Evolutionary conservation across 2,329 filamentous ascomycete genomes (phyloP).

Genomic region (Ophiocordyceps robertsii): DNA sequence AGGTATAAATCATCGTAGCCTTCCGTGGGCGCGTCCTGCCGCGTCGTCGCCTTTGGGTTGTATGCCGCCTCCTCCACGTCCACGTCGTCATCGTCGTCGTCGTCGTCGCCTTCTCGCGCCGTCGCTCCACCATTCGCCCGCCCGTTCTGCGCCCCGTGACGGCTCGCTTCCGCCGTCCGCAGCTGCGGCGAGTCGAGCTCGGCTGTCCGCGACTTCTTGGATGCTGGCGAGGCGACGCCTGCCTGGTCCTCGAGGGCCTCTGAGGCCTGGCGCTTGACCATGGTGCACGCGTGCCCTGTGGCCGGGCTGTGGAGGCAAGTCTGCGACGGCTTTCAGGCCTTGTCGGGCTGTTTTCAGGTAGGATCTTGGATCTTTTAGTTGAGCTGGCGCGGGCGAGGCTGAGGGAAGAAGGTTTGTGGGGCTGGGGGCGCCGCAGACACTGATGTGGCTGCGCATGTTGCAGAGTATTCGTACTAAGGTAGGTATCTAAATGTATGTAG

Average conservation of each 20-base stretch:
- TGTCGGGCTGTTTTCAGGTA: background rate
- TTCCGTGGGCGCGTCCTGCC: slow-evolving; percentile 67
- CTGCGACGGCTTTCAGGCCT: background rate
- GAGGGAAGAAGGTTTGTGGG: too few relatives aligned
- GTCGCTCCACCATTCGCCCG: slow-evolving; percentile 7
- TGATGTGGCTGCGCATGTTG: too few relatives aligned
- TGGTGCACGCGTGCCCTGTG: slow-evolving; percentile 4
- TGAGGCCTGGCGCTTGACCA: slow-evolving; percentile 45
- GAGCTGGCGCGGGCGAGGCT: too few relatives aligned
- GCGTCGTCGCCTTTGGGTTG: slow-evolving; percentile 31
- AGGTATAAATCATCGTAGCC: slow-evolving; percentile 95
- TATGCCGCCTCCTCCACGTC: slow-evolving; percentile 27
- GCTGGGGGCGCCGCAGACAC: too few relatives aligned
- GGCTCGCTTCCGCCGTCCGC: background rate
- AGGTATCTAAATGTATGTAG: too few relatives aligned
- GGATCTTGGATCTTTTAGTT: too few relatives aligned
- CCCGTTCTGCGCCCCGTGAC: background rate
- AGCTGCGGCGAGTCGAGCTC: slow-evolving; percentile 25
- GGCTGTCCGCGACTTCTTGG: slow-evolving; percentile 42
- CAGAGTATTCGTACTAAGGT: too few relatives aligned
- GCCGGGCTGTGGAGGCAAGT: background rate
- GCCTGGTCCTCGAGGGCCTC: slow-evolving; percentile 45
- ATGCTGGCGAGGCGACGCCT: slow-evolving; percentile 41
- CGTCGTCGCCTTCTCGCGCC: slow-evolving; percentile 5
- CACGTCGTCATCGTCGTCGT: slow-evolving; percentile 21